These are phyloP conservation scores for Meira miltonrushii DNA, from an alignment of 1,284 basidiomycete species.

Conservation along the genomic window DNA sequence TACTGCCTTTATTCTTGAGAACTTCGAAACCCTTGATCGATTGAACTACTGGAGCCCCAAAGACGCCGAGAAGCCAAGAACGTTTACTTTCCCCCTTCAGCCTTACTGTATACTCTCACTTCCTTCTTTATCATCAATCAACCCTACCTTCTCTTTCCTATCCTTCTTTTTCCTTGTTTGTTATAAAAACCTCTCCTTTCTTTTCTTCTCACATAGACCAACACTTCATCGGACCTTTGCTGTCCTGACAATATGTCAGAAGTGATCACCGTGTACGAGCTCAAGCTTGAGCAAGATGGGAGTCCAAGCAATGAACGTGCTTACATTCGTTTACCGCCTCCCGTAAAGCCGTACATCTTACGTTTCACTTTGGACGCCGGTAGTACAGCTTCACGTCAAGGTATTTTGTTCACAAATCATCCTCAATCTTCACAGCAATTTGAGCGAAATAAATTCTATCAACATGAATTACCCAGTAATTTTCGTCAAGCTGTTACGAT, in stretches of 20 bases:
- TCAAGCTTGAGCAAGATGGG: constrained; percentile 39
- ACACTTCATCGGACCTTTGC: not conserved
- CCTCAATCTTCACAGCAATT: constrained; percentile 63
- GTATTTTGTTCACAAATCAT: constrained; percentile 37
- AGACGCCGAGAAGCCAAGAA: too few relatives aligned
- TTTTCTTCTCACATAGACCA: not conserved
- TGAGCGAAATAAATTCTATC: constrained; percentile 67
- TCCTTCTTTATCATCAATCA: not conserved
- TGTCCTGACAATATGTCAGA: not conserved
- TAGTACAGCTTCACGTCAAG: constrained; percentile 28
- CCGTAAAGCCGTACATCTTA: constrained; percentile 36
- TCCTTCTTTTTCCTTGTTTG: not conserved
- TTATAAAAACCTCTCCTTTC: not conserved
- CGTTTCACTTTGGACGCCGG: constrained; percentile 42
- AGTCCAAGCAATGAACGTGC: constrained; percentile 28
- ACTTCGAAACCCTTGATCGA: too few relatives aligned
- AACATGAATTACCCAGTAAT: constrained; percentile 64
- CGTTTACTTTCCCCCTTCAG: too few relatives aligned
- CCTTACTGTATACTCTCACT: too few relatives aligned
- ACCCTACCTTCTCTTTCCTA: not conserved
- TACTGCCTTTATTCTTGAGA: too few relatives aligned
- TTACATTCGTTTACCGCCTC: constrained; percentile 42
- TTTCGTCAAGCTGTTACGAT: constrained; percentile 13
- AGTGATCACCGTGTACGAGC: constrained; percentile 23
- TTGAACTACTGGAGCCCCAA: too few relatives aligned